These are phyloP conservation scores for Coemansia asiatica DNA, from an alignment of 192 early-diverging fungal species.

Conservation along the genomic window DNA sequence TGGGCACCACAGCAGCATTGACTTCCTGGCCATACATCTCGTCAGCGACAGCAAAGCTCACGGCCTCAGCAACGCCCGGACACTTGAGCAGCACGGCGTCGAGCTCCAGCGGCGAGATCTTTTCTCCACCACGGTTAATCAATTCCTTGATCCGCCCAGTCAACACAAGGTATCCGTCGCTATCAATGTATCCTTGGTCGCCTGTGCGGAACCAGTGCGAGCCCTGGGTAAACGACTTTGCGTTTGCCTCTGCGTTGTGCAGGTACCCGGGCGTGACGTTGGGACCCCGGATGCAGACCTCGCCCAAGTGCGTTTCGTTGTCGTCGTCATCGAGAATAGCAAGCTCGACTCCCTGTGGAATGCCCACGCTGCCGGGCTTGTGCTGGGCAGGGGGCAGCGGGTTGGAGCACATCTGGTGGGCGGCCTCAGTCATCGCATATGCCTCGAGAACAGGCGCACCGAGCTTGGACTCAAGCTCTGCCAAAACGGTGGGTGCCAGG, in stretches of 20 bases:
- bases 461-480: constrained; percentile 64
- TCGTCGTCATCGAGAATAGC: constrained; percentile 61
- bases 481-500: constrained; percentile 67
- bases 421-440: constrained; percentile 87
- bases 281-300: constrained; percentile 80
- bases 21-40: constrained; percentile 84
- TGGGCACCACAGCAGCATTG: constrained; percentile 69
- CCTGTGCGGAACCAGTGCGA: constrained; percentile 79
- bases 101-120: constrained; percentile 86
- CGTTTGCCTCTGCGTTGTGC: constrained; percentile 69
- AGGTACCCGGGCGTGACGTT: constrained; percentile 80
- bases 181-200: constrained; percentile 78
- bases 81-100: constrained; percentile 70
- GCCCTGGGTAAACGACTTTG: constrained; percentile 60
- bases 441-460: constrained; percentile 78
- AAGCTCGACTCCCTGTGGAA: constrained; percentile 74
- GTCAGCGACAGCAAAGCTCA: constrained; percentile 72
- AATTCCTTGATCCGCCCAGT: constrained; percentile 88
- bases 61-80: constrained; percentile 70
- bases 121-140: constrained; percentile 90
- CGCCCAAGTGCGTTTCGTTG: constrained; percentile 56
- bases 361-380: constrained; percentile 79
- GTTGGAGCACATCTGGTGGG: constrained; percentile 86
- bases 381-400: constrained; percentile 65
- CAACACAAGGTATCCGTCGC: constrained; percentile 73